phyloP scores from a whole-genome alignment of 257 asterid genomes.

The Craterostigma plantagineum region DNA sequence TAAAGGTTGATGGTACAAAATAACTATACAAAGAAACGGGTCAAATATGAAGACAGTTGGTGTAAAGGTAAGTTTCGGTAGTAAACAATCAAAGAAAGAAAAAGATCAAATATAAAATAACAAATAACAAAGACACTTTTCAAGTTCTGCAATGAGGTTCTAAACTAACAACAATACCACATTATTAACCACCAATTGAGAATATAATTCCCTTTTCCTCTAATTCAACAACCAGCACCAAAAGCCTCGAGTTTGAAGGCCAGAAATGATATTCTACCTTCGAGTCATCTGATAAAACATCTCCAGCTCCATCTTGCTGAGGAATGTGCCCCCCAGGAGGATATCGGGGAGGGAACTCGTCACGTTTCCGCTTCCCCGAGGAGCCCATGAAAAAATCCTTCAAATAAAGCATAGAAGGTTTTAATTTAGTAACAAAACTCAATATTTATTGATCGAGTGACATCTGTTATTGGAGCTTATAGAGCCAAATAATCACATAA shows the following conservation, averaged over 20 bases:
- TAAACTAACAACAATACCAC: too few species aligned
- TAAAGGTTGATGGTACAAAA: too few species aligned
- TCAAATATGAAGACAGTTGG: too few species aligned
- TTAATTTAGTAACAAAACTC: not conserved
- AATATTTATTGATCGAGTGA: not conserved
- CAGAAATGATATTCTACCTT: conserved; percentile 23
- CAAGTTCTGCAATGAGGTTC: too few species aligned
- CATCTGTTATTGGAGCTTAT: too few species aligned
- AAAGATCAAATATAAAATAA: too few species aligned
- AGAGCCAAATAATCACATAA: too few species aligned
- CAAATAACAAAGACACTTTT: too few species aligned
- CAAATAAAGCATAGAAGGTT: not conserved
- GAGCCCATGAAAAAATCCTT: conserved; percentile 64
- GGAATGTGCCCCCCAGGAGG: conserved; percentile 73
- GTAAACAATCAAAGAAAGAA: too few species aligned
- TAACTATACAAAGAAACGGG: too few species aligned
- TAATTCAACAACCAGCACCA: not conserved
- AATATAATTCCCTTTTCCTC: not conserved
- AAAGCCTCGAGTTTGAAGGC: not conserved
- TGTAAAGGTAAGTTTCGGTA: too few species aligned
- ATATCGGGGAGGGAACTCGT: conserved; percentile 47
- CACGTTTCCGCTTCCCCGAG: conserved; percentile 83
- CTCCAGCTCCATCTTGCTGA: conserved; percentile 94
- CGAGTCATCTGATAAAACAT: conserved; percentile 21
- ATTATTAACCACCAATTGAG: too few species aligned